Conservation (phyloP, 768 basidiomycete species). For the Lanmaoa pseudosensibilis region DNA sequence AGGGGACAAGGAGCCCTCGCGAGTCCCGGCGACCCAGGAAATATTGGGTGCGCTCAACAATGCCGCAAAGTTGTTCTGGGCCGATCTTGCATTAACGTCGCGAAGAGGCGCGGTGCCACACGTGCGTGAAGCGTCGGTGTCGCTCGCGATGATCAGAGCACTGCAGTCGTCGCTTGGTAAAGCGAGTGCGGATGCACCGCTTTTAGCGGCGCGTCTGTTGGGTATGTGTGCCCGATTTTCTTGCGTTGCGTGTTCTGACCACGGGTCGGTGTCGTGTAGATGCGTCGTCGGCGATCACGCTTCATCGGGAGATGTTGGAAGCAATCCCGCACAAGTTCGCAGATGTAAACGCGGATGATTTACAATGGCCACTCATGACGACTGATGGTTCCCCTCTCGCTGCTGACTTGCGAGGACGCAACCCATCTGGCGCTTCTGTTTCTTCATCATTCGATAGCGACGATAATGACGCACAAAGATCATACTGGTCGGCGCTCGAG, state of each 20-base stretch:
- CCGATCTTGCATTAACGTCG: constrained; percentile 55
- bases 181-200: constrained; percentile 46
- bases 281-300: constrained; percentile 68
- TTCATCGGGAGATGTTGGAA: constrained; percentile 85
- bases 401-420: constrained; percentile 9
- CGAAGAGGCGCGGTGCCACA: constrained; percentile 64
- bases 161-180: constrained; percentile 83
- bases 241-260: background rate
- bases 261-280: constrained; percentile 45
- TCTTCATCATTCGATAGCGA: constrained; percentile 32
- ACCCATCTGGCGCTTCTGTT: constrained; percentile 16
- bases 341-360: constrained; percentile 52
- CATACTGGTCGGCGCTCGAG: constrained; percentile 65
- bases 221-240: constrained; percentile 37
- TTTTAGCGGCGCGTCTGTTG: constrained; percentile 62
- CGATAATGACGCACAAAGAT: constrained; percentile 39
- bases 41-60: constrained; percentile 59
- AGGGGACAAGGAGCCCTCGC: constrained; percentile 38
- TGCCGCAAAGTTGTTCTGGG: constrained; percentile 71
- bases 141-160: constrained; percentile 66
- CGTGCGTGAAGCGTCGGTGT: constrained; percentile 72
- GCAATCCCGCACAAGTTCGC: constrained; percentile 72
- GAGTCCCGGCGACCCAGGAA: constrained; percentile 52
- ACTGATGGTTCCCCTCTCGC: constrained; percentile 44
- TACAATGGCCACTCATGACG: constrained; percentile 68